Evolutionary conservation across 2,329 filamentous ascomycete genomes (phyloP).

Genomic region (Didymella glomerata): DNA sequence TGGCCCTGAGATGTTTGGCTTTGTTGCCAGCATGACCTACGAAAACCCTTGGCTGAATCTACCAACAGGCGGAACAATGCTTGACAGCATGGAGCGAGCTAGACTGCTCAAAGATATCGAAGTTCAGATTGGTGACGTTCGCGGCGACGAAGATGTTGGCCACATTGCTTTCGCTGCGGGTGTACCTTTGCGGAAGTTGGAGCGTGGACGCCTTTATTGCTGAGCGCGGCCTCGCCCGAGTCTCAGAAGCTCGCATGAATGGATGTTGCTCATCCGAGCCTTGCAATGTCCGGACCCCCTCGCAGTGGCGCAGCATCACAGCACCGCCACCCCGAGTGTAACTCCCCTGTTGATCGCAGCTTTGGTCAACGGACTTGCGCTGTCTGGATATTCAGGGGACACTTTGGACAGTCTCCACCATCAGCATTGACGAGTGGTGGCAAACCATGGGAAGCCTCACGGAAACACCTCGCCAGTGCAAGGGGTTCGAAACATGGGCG

Average conservation of each 20-base stretch:
- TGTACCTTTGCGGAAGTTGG: conserved; percentile 37
- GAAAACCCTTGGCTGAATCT: conserved; percentile 45
- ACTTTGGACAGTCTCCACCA: neutral
- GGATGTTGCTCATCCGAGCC: conserved; percentile 3
- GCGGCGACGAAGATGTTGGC: conserved; percentile 39
- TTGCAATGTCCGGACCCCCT: conserved; percentile 21
- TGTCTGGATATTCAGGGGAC: neutral
- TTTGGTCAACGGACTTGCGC: neutral
- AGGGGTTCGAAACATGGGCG: conserved; percentile 16
- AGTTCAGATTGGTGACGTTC: conserved; percentile 45
- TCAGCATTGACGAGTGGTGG: neutral
- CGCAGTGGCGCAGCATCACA: conserved; percentile 25
- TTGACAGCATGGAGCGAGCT: conserved; percentile 48
- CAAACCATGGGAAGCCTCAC: neutral
- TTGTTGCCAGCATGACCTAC: conserved; percentile 50
- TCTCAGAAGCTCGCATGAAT: conserved; percentile 10
- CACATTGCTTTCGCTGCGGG: conserved; percentile 50
- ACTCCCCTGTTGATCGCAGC: neutral
- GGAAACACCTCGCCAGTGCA: neutral
- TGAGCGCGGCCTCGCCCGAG: conserved; percentile 16
- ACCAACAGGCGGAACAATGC: conserved; percentile 38
- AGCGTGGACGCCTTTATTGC: conserved; percentile 39
- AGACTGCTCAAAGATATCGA: conserved; percentile 44
- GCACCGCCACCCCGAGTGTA: conserved; percentile 6
- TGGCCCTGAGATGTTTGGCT: conserved; percentile 49